phyloP scores from a whole-genome alignment of 2,329 filamentous ascomycete genomes.

The Cladorrhinum sp. region DNA sequence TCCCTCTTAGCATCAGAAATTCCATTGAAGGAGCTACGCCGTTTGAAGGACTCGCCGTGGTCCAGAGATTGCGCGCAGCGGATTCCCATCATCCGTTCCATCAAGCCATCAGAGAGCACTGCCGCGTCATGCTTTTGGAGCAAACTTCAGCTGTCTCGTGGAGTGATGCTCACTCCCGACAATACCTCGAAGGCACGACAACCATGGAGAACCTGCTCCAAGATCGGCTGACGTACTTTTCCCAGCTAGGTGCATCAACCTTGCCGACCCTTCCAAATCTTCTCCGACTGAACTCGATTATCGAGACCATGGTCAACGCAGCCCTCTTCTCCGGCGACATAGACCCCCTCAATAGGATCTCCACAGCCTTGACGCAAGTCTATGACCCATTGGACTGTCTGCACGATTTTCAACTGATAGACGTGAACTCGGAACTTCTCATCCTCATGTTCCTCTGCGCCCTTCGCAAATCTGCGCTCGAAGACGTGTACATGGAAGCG shows the following conservation, averaged over 20 bases:
- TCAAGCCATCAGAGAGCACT: constrained; percentile 29
- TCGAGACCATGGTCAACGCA: constrained; percentile 30
- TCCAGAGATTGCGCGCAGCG: constrained; percentile 33
- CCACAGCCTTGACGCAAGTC: constrained; percentile 35
- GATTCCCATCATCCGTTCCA: constrained; percentile 27
- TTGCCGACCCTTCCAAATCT: constrained; percentile 10
- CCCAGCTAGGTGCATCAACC: constrained; percentile 25
- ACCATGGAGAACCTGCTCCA: constrained; percentile 30
- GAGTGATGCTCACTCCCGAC: constrained; percentile 30
- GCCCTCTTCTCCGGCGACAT: constrained; percentile 32
- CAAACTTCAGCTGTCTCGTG: constrained; percentile 28
- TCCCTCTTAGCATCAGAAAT: constrained; percentile 30
- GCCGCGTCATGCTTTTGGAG: constrained; percentile 30
- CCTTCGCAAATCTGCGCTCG: constrained; percentile 53
- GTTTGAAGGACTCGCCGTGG: constrained; percentile 32
- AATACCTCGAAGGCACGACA: constrained; percentile 28
- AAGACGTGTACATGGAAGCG: constrained; percentile 62
- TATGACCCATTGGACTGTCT: constrained; percentile 27
- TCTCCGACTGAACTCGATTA: constrained; percentile 16
- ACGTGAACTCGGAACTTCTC: constrained; percentile 52
- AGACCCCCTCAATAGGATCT: constrained; percentile 36
- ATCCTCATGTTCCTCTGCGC: constrained; percentile 57
- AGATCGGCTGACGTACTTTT: constrained; percentile 28
- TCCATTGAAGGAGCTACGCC: constrained; percentile 31
- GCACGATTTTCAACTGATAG: constrained; percentile 32